Base-by-base conservation (phyloP, 1,284 basidiomycete species). In the Moesziomyces sp. region DNA sequence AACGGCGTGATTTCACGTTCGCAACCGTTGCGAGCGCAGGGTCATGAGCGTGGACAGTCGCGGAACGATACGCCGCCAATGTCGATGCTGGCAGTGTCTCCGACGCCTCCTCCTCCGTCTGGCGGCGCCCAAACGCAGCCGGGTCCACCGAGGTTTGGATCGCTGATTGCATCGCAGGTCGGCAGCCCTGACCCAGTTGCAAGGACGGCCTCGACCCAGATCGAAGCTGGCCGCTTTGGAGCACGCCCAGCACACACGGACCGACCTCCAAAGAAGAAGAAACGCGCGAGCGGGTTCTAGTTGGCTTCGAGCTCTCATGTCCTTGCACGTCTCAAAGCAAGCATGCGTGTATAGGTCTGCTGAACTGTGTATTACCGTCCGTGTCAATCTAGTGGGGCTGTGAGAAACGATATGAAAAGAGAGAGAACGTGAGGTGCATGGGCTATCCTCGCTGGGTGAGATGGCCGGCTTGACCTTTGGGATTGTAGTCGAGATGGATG, bases 401-500 rank as follows among this genome's bases (percentile, higher is more conserved):
- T 13, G 30, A 10, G 9, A 4, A 33, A 33, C 11, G 2, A 35
- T 21, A n/a, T 26, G 40, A 30, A 18, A 18, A 42, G 18, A 21
- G n/a, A 26, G 23, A 19, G 33, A n/a, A 3, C 0, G 5, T 5
- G 19, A 1, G 43, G 18, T 1, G 38, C 38, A 14, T 0, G 16
- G 4, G 19, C 42, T 63, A 79, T 18, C 77, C 77, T 44, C 77
- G 73, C 44, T 72, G 73, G 16, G 74, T 66, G 46, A 81, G 73
- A 54, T 81, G 80, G 11, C 80, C 80, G 5, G 76, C 69, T 48
- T 82, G 80, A 8, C 79, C 77, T 26, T 65, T 62, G 6, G 77
- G 74, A 33, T 82, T 80, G 76, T 82, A 82, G 47, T 81, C 79
- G 3, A 81, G 60, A 46, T 81, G 79, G 16, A 82, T 77, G 62